A percentile compares a stretch with the other conserved stretches of the same genome.
These are phyloP conservation scores for Aaosphaeria pasadenensis DNA, from an alignment of 2,329 filamentous ascomycete genomes.

Conservation along the genomic window DNA sequence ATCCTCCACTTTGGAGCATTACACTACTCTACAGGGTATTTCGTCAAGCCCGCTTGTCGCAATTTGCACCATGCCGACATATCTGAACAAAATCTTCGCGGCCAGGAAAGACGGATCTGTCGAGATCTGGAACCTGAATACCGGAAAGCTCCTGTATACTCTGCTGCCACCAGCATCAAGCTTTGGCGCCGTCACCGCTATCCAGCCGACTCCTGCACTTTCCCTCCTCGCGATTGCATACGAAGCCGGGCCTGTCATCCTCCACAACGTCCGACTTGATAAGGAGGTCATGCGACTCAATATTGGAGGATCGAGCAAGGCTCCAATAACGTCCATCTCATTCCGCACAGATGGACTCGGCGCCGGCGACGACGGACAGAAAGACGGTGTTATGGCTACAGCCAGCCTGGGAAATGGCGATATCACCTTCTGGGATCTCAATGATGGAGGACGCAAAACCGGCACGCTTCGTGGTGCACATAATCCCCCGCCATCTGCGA, in stretches of 20 bases:
- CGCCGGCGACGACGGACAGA: slow-evolving; percentile 78
- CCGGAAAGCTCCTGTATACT: slow-evolving; percentile 85
- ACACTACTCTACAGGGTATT: slow-evolving; percentile 70
- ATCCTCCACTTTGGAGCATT: slow-evolving; percentile 76
- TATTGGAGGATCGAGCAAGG: slow-evolving; percentile 58
- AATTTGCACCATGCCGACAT: slow-evolving; percentile 87
- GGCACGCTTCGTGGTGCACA: slow-evolving; percentile 87
- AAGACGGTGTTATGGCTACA: slow-evolving; percentile 91
- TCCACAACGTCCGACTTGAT: slow-evolving; percentile 80
- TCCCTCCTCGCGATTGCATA: slow-evolving; percentile 88
- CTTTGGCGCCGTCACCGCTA: slow-evolving; percentile 78
- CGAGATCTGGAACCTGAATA: slow-evolving; percentile 97
- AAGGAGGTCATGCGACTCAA: slow-evolving; percentile 68
- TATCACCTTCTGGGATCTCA: slow-evolving; percentile 94
- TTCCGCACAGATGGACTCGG: slow-evolving; percentile 89
- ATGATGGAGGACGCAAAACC: slow-evolving; percentile 80
- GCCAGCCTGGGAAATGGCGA: slow-evolving; percentile 77
- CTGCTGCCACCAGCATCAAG: slow-evolving; percentile 72
- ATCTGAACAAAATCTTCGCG: slow-evolving; percentile 92
- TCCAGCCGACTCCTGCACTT: slow-evolving; percentile 80
- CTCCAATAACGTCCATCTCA: slow-evolving; percentile 74
- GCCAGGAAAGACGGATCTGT: slow-evolving; percentile 84
- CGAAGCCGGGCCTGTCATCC: slow-evolving; percentile 70
- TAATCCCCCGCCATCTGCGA: slow-evolving; percentile 63
- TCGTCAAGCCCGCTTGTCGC: slow-evolving; percentile 69